phyloP scores from a whole-genome alignment of 495 filamentous ascomycete genomes.

The Aspergillus bertholletiae region DNA sequence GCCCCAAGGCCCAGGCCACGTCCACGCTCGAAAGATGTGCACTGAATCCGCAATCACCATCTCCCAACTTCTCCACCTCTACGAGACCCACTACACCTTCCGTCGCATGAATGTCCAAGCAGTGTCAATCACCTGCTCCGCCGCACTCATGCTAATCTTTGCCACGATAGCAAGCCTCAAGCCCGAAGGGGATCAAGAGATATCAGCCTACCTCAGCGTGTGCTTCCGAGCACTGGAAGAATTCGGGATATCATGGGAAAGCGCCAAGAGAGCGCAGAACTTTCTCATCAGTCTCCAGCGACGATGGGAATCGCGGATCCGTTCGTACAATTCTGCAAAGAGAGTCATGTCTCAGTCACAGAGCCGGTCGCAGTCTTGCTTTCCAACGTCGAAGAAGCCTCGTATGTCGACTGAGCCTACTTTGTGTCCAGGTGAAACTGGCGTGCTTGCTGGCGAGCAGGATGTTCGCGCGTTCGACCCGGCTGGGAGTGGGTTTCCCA shows the following conservation, averaged over 20 bases:
- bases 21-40: constrained; percentile 24
- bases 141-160: constrained; percentile 16
- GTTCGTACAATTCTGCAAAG: too few relatives aligned
- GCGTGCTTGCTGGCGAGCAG: too few relatives aligned
- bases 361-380: too few relatives aligned
- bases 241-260: constrained; percentile 15
- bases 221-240: constrained; percentile 22
- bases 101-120: constrained; percentile 17
- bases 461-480: too few relatives aligned
- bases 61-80: constrained; percentile 25
- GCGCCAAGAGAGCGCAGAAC: constrained; percentile 15
- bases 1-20: constrained; percentile 16
- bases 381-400: too few relatives aligned
- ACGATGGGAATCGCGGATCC: constrained; percentile 13
- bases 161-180: constrained; percentile 1
- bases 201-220: constrained; percentile 6
- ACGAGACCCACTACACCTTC: constrained; percentile 39
- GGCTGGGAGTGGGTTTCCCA: too few relatives aligned
- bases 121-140: constrained; percentile 23
- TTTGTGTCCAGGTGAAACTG: too few relatives aligned
- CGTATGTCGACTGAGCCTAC: too few relatives aligned
- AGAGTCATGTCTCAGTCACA: too few relatives aligned
- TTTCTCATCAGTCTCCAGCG: constrained; percentile 12
- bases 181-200: background rate
- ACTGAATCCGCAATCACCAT: constrained; percentile 25